Base-by-base conservation (phyloP, 306 rosid genomes). In the Urtica urens region DNA sequence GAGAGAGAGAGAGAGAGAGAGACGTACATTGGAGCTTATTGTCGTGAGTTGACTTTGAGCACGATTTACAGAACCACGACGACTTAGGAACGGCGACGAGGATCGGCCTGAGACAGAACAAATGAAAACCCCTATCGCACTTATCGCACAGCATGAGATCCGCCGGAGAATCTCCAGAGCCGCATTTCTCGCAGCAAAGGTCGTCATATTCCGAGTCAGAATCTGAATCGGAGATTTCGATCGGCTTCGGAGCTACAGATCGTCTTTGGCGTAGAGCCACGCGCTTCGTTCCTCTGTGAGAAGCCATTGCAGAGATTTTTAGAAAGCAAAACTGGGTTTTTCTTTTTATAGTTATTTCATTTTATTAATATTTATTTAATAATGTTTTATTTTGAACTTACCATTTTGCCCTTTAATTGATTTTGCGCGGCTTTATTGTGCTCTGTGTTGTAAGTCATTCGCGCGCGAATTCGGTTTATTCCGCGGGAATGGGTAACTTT, bases 81-180 rank as follows among this genome's bases (percentile, higher is more conserved):
- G 75, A 81, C 27, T 57, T 87, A 25, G 96, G 96, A 0, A 87
- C 94, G 2, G 78, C 59, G 28, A 56, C 67, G 4, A 87, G 80
- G 29, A 78, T 69, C 28, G 94, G 96, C 5, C 72, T 55, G 56
- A 80, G 92, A 51, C 96, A 87, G 53, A 87, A 87, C 10, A 87
- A 42, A 38, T 87, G 96, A 54, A 61, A 78, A 1, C 96, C 96
- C 47, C 58, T 23, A 24, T 80, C 81, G 44, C 96, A 87, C 23
- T 63, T 67, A 65, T 87, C 94, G 70, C 96, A 87, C 10, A 87
- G 93, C 27, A 87, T 81, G 15, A 87, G 57, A 50, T 78, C 53
- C 2, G 80, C 67, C 23, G 94, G 80, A 21, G 63, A 71, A 8
- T 75, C 66, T 0, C 87, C 96, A 17, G 76, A 72, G 21, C 72